Conservation (phyloP, 306 rosid genomes). For the Pyrus communis region DNA sequence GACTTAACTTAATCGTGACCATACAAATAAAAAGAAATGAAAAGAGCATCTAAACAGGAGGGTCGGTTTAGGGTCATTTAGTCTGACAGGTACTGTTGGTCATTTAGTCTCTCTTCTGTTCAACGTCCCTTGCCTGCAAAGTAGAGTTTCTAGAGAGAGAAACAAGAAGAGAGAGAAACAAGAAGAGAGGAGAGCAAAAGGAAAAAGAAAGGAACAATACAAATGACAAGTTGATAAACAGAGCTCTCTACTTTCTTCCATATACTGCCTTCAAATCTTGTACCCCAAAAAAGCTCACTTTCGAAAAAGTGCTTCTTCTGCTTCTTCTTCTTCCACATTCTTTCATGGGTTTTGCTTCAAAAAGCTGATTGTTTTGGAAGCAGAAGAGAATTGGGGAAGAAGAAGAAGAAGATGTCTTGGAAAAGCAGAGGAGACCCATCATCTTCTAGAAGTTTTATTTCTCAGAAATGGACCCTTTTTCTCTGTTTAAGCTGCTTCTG, state of each 20-base stretch:
- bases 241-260: not conserved
- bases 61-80: conserved; percentile 20
- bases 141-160: conserved; percentile 23
- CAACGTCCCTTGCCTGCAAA: conserved; percentile 77
- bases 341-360: conserved; percentile 26
- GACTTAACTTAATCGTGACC: too few relatives aligned
- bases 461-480: conserved; percentile 67
- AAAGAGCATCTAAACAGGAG: too few relatives aligned
- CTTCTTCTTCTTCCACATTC: conserved; percentile 7
- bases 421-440: conserved; percentile 61
- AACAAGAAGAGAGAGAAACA: not conserved
- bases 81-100: conserved; percentile 43
- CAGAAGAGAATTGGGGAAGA: not conserved
- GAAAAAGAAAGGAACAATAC: conserved; percentile 47
- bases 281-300: conserved; percentile 5
- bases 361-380: conserved; percentile 8
- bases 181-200: conserved; percentile 16
- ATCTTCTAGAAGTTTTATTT: conserved; percentile 45
- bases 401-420: conserved; percentile 51
- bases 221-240: conserved; percentile 7
- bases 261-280: not conserved
- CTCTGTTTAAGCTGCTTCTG: conserved; percentile 81
- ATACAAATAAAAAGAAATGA: too few relatives aligned
- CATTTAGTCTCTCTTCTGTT: conserved; percentile 41
- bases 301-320: not conserved